These are phyloP conservation scores for Phanerochaete sordida DNA, from an alignment of 768 basidiomycete species.

Conservation along the genomic window DNA sequence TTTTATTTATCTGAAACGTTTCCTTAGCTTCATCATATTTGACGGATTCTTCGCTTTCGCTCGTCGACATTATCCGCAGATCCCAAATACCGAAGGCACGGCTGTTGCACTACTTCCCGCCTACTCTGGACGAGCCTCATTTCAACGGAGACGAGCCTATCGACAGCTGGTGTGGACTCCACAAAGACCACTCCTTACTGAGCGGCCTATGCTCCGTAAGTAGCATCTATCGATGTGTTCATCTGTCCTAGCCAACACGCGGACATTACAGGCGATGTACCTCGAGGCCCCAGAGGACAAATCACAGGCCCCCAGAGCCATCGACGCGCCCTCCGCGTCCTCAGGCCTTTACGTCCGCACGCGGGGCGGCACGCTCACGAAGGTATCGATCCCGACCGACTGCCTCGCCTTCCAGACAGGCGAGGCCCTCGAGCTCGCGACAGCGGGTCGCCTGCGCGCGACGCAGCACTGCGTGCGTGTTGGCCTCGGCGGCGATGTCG, in stretches of 20 bases:
- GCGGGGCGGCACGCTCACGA: constrained; percentile 71
- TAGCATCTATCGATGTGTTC: constrained; percentile 3
- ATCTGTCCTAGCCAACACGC: neutral
- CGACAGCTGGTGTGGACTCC: constrained; percentile 94
- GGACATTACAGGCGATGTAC: constrained; percentile 69
- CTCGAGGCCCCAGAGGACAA: constrained; percentile 43
- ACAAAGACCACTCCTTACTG: constrained; percentile 85
- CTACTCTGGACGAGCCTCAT: constrained; percentile 35
- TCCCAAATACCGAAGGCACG: constrained; percentile 90
- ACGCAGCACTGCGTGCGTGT: constrained; percentile 95
- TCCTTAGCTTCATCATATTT: constrained; percentile 69
- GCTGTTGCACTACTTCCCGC: constrained; percentile 92
- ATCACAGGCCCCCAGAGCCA: constrained; percentile 35
- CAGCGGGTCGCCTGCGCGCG: constrained; percentile 74
- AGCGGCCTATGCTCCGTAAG: constrained; percentile 90
- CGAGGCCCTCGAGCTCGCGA: constrained; percentile 90
- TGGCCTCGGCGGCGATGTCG: constrained; percentile 46
- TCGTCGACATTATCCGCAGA: constrained; percentile 68
- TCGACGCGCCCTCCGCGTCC: constrained; percentile 65
- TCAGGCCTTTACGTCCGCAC: constrained; percentile 93
- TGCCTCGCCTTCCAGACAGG: constrained; percentile 96
- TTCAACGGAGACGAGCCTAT: constrained; percentile 57
- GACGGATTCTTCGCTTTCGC: constrained; percentile 60
- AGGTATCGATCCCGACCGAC: constrained; percentile 81
- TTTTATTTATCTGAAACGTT: too few species aligned